Evolutionary conservation across 345 rosid species (phyloP), one percentile per base, ranked within the genome.

Genomic region (Citrus trifoliata): DNA sequence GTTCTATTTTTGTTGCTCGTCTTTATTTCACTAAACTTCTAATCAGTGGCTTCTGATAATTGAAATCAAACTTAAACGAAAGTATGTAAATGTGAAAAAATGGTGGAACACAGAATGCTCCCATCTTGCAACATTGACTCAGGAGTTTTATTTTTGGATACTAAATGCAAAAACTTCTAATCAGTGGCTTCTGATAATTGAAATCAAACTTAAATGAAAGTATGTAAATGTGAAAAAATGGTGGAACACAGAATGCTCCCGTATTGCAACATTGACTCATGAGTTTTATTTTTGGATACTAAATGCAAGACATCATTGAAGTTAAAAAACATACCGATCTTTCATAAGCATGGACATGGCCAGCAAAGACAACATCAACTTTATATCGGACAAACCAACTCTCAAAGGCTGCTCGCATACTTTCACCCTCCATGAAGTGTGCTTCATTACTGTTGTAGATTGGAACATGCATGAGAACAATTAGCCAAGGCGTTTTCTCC

Each of bases 281-380:
- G 12, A n/a, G n/a, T 76, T 32, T 67, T 46, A 32, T 1, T 12
- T 42, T 42, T 42, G 51, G 61, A 9, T 71, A 67, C 33, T 61
- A 53, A 69, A 13, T 72, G 38, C 53, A 14, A 55, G 38, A 70
- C 28, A 74, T 28, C 18, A 32, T 19, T 51, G 4, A 46, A 77
- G 73, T 33, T 13, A 71, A 78, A 81, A 81, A 76, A 25, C 79
- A 71, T 90, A 94, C 98, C n/a, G 98, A 96, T 96, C 99, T 92
- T 84, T 96, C 99, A 79, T 94, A 96, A 56, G 99, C 99, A 86
- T 96, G 98, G 85, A 94, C 99, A 76, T 94, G 99, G 37, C 98
- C 98, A 76, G 98, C 98, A 86, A 96, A 94, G 71, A 96, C 63
- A 12, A 94, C 80, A 77, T 96, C 98, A 67, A 96, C 98, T 90